Evolutionary conservation across 441 rosid genomes (phyloP).

Genomic region (Hura crepitans): DNA sequence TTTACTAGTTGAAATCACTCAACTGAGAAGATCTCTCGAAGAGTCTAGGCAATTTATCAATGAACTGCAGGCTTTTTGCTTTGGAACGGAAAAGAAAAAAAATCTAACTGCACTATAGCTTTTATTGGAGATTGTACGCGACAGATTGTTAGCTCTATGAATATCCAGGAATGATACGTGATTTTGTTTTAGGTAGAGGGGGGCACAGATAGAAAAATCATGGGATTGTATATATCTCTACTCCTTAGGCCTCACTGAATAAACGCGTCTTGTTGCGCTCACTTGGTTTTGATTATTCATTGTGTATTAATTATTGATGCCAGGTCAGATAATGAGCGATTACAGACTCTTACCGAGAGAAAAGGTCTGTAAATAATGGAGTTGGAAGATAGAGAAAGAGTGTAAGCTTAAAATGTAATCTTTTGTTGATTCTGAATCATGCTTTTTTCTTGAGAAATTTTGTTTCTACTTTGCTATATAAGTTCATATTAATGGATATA

Average conservation of each 20-base stretch:
- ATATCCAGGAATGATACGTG: neutral
- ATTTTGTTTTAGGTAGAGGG: neutral
- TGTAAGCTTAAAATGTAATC: slow-evolving; percentile 52
- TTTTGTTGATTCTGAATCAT: slow-evolving; percentile 3
- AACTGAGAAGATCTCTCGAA: slow-evolving; percentile 62
- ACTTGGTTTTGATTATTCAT: slow-evolving; percentile 9
- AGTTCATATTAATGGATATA: neutral
- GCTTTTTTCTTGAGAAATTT: slow-evolving; percentile 8
- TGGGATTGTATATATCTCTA: neutral
- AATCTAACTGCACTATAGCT: too few relatives aligned
- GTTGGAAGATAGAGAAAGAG: slow-evolving; percentile 62
- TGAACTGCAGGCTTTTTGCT: slow-evolving; percentile 5
- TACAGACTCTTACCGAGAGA: slow-evolving; percentile 56
- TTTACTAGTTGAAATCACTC: slow-evolving; percentile 62
- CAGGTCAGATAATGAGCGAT: slow-evolving; percentile 73
- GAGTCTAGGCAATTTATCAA: slow-evolving; percentile 62
- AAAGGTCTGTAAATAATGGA: slow-evolving; percentile 59
- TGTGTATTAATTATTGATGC: slow-evolving; percentile 20
- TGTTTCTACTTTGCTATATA: neutral
- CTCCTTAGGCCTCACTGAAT: neutral
- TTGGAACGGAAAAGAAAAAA: neutral
- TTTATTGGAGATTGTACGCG: neutral
- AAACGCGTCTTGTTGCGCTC: slow-evolving; percentile 14
- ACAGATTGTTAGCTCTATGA: neutral
- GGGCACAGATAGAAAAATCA: neutral